Base-by-base conservation (phyloP, 1,284 basidiomycete species). In the Amylostereum areolatum region DNA sequence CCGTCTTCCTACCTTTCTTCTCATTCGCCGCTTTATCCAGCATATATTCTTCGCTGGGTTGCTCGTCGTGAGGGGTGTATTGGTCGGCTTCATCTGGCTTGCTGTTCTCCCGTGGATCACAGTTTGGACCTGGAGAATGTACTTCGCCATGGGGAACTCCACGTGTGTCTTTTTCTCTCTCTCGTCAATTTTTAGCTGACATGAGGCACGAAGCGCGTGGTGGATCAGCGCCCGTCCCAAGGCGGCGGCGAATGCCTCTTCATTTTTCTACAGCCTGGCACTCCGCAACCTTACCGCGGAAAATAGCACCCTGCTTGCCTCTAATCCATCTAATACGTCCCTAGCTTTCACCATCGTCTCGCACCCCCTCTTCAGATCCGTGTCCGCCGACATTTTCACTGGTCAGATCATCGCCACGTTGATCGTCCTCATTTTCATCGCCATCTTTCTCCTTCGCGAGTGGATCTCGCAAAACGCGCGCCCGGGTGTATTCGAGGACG, bases 381-480 rank as follows among this genome's bases (percentile, higher is more conserved):
- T 92, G 32, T 83, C 86, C 9, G 78, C 85, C 3, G 91, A 94
- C 65, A 89, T 94, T 33, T 92, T 97, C 58, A 81, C 89, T 0
- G 96, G 95, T 2, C 95, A 97, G 67, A 89, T 97, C 50, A 90
- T 98, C 50, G 92, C 94, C 7, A 87, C 92, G 39, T 72, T 87
- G 46, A 89, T 98, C 46, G 90, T 97, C 36, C 76, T 95, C 30
- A 78, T 83, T 0, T 93, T 97, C 55, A 83, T 97, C 9, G 85
- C 86, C 6, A 74, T 95, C 29, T 96, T 98, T 61, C 79, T 98
- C 2, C 76, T 98, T 5, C 84, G 95, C 32, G 96, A 99, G 67
- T 98, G 94, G 93, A 92, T 97, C 54, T 79, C 89, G 1, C 92
- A 96, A 66, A 94, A 94, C 64, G 88, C 89, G 6, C 78, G 89